Evolutionary conservation across 345 rosid species (phyloP), one percentile per base, ranked within the genome.

Genomic region (Atalantia buxifolia): DNA sequence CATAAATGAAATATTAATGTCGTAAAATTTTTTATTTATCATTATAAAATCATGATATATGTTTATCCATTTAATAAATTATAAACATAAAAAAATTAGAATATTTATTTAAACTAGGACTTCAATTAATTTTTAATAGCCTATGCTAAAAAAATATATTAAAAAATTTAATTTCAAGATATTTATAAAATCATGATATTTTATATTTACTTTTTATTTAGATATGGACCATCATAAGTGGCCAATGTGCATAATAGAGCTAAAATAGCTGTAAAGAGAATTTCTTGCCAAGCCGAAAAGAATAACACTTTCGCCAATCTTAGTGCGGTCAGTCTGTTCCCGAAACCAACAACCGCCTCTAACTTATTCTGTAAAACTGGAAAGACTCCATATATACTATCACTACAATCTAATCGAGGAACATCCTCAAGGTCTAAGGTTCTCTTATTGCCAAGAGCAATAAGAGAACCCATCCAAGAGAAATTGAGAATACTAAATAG

Each of bases 181-280:
- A n/a, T n/a, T n/a, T n/a, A n/a, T n/a, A n/a, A n/a, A n/a, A n/a
- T n/a, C n/a, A n/a, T n/a, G n/a, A n/a, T n/a, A n/a, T n/a, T n/a
- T n/a, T n/a, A n/a, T n/a, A n/a, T n/a, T n/a, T n/a, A n/a, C n/a
- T n/a, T n/a, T n/a, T n/a, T n/a, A n/a, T n/a, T n/a, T n/a, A 89
- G 89, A 76, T 86, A 87, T 1, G 92, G 93, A 18, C 93, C 95
- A 31, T 87, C 89, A 60, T 89, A 91, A 30, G 90, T 82, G 19
- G 92, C 87, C 7, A 83, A 25, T 18, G 88, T 85, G 77, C 81
- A 79, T 71, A 83, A 6, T 72, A 82, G 74, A 7, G 75, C 89
- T 36, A 85, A 74, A 28, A 86, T 68, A 28, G 80, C 93, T 4
- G 90, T 80, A 36, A 66, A 79, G 4, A 88, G 74, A 82, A 88